Percentiles rank a stretch among this genome's conserved stretches.
phyloP scores from a whole-genome alignment of 179 eudicot genomes.

The Gypsophila paniculata region DNA sequence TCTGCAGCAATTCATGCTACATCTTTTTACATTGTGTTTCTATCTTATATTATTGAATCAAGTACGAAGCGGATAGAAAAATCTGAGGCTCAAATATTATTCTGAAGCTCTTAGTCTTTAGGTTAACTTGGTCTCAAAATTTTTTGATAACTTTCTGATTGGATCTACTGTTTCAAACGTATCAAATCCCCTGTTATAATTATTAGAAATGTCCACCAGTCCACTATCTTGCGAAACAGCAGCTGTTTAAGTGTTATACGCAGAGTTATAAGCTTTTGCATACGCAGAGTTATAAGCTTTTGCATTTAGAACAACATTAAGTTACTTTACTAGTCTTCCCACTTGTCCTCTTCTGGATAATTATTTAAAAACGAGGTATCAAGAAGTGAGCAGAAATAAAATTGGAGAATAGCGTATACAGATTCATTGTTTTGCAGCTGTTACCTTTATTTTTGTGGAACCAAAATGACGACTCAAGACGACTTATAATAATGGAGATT shows the following conservation, averaged over 20 bases:
- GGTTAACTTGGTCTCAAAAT: neutral
- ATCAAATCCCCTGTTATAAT: constrained; percentile 5
- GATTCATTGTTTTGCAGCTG: neutral
- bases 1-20: neutral
- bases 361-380: constrained; percentile 3
- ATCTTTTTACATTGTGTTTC: constrained; percentile 4
- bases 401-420: neutral
- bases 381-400: neutral
- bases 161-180: neutral
- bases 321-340: neutral
- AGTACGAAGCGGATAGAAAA: neutral
- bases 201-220: neutral
- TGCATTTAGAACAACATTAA: neutral
- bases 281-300: neutral
- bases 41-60: neutral
- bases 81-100: neutral
- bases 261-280: neutral
- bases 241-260: neutral
- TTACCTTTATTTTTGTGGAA: neutral
- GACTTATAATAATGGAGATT: neutral
- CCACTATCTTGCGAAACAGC: neutral
- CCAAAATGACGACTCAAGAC: neutral
- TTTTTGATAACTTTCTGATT: constrained; percentile 6
- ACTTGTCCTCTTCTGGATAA: neutral
- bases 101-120: neutral